Evolutionary conservation across 2,329 filamentous ascomycete genomes (phyloP).

Genomic region (Chrysoporthe austroafricana): DNA sequence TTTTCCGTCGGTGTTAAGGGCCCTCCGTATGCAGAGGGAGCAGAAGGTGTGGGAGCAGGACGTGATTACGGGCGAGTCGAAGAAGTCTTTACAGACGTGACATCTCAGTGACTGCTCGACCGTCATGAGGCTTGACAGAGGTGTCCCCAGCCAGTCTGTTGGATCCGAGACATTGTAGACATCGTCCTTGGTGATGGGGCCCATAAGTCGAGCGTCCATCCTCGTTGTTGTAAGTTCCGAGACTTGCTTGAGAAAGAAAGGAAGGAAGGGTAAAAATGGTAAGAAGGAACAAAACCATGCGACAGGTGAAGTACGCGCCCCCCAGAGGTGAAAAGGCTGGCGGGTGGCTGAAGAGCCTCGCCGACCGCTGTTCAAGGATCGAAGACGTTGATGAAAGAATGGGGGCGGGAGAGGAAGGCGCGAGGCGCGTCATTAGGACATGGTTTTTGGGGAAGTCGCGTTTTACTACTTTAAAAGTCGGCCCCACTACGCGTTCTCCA

Average conservation of each 20-base stretch:
- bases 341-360: neutral
- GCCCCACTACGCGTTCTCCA: conserved; percentile 19
- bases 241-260: neutral
- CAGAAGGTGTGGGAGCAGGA: conserved; percentile 96
- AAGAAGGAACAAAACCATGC: neutral
- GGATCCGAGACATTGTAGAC: conserved; percentile 48
- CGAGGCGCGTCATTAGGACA: conserved; percentile 18
- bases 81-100: conserved; percentile 98
- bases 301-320: neutral
- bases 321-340: neutral
- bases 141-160: conserved; percentile 82
- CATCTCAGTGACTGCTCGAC: conserved; percentile 89
- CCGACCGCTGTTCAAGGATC: neutral
- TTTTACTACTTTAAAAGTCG: conserved; percentile 6
- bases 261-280: too few species aligned
- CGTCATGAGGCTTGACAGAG: conserved; percentile 65
- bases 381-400: neutral
- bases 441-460: conserved; percentile 18
- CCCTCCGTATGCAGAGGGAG: conserved; percentile 90
- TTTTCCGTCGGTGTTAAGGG: conserved; percentile 79
- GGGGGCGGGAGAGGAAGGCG: neutral
- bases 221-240: neutral
- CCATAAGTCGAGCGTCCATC: conserved; percentile 19
- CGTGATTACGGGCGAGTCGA: conserved; percentile 90
- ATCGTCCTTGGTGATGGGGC: conserved; percentile 25